Evolutionary conservation across 2,329 filamentous ascomycete species (phyloP).

Genomic region (Eutypa lata): DNA sequence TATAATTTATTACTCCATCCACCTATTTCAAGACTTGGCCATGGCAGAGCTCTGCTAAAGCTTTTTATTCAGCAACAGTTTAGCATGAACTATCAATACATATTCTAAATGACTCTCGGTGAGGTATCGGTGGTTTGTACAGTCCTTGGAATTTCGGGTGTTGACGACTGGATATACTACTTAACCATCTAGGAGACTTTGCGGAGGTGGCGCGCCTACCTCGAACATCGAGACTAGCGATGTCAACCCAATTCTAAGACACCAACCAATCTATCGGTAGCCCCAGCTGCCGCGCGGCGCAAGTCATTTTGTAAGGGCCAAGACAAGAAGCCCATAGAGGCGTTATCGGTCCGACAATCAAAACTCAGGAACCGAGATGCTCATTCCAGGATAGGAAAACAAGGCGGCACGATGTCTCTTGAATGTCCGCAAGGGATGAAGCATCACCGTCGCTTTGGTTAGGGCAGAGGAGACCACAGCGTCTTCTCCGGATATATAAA

Average conservation of each 20-base stretch:
- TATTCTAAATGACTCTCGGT: neutral
- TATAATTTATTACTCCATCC: too few species aligned
- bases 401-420: too few species aligned
- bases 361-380: neutral
- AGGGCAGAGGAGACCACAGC: too few species aligned
- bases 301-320: neutral
- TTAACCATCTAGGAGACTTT: too few species aligned
- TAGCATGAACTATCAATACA: too few species aligned
- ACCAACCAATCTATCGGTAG: neutral
- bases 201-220: too few species aligned
- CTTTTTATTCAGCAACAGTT: too few species aligned
- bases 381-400: conserved; percentile 12
- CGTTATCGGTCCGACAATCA: neutral
- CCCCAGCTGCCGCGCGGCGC: neutral
- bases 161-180: neutral
- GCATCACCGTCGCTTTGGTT: too few species aligned
- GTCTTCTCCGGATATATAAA: conserved; percentile 15
- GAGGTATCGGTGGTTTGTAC: neutral
- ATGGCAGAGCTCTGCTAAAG: too few species aligned
- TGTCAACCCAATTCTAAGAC: neutral
- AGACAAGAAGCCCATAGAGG: neutral
- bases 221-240: too few species aligned
- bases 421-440: too few species aligned
- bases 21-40: too few species aligned
- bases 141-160: neutral